These are phyloP conservation scores for Suhomyces coccinellae DNA, from an alignment of 1,139 yeast genomes.

Conservation along the genomic window DNA sequence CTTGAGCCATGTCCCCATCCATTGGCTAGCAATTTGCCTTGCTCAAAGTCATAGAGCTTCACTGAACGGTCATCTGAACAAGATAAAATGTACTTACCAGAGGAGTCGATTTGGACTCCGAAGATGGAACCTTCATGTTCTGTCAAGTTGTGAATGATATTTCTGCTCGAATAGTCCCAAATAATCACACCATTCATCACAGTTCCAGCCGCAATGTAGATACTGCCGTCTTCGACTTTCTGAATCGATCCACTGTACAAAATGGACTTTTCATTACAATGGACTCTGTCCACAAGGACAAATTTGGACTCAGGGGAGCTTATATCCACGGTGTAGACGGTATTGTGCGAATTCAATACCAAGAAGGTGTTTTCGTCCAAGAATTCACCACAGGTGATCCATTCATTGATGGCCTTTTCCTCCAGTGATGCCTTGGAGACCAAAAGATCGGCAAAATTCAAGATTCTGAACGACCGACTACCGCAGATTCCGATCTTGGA, in stretches of 20 bases:
- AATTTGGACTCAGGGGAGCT: slow-evolving; percentile 11
- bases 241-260: slow-evolving; percentile 81
- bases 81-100: slow-evolving; percentile 60
- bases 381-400: slow-evolving; percentile 70
- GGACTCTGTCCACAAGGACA: slow-evolving; percentile 39
- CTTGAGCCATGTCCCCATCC: slow-evolving; percentile 98
- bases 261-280: slow-evolving; percentile 75
- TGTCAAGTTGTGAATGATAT: slow-evolving; percentile 54
- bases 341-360: slow-evolving; percentile 80
- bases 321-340: slow-evolving; percentile 52
- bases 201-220: slow-evolving; percentile 81
- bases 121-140: slow-evolving; percentile 93
- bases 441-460: slow-evolving; percentile 16
- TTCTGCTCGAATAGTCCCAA: slow-evolving; percentile 59
- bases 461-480: slow-evolving; percentile 62
- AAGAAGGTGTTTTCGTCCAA: slow-evolving; percentile 37
- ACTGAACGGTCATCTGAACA: slow-evolving; percentile 95
- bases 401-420: slow-evolving; percentile 65
- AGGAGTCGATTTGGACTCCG: slow-evolving; percentile 63
- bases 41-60: slow-evolving; percentile 62
- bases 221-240: slow-evolving; percentile 39
- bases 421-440: slow-evolving; percentile 8
- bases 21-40: slow-evolving; percentile 61
- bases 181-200: slow-evolving; percentile 84
- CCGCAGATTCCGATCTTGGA: slow-evolving; percentile 59